These are phyloP conservation scores for Trypanosoma lewisi DNA, from an alignment of 208 protist species.

Conservation along the genomic window DNA sequence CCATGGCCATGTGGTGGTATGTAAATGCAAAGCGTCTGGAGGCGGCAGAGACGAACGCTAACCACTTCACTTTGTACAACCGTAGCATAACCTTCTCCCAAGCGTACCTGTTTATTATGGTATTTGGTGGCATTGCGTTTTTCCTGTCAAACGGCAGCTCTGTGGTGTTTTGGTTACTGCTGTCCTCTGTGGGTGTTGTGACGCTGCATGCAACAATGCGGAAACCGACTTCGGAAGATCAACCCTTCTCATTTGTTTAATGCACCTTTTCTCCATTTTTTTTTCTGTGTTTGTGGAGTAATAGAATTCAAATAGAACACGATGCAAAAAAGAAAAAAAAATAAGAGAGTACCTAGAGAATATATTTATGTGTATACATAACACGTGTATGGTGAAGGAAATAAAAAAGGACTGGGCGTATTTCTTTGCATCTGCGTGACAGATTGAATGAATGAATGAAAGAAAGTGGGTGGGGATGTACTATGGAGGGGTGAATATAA, in stretches of 20 bases:
- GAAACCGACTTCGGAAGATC: constrained; percentile 46
- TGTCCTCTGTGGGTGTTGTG: constrained; percentile 68
- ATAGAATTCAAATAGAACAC: too few species aligned
- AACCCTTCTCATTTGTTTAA: constrained; percentile 58
- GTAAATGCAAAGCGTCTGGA: constrained; percentile 32
- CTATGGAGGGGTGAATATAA: too few species aligned
- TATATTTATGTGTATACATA: too few species aligned
- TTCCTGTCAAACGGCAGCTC: constrained; percentile 79
- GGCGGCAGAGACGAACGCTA: constrained; percentile 24
- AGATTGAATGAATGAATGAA: too few species aligned
- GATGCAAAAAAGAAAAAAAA: background rate
- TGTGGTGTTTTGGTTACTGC: constrained; percentile 79
- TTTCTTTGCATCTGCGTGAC: too few species aligned
- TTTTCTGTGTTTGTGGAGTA: background rate
- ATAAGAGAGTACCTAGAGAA: too few species aligned
- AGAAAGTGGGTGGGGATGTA: too few species aligned
- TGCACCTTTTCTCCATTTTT: background rate
- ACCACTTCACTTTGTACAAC: constrained; percentile 28
- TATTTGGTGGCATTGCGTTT: constrained; percentile 66
- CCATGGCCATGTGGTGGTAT: constrained; percentile 43
- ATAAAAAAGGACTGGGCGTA: too few species aligned
- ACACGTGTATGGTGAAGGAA: too few species aligned
- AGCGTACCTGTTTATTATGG: constrained; percentile 57
- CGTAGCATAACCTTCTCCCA: constrained; percentile 45
- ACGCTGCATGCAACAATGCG: constrained; percentile 56